phyloP scores from a whole-genome alignment of 768 basidiomycete genomes.

The Tylopilus sp. region DNA sequence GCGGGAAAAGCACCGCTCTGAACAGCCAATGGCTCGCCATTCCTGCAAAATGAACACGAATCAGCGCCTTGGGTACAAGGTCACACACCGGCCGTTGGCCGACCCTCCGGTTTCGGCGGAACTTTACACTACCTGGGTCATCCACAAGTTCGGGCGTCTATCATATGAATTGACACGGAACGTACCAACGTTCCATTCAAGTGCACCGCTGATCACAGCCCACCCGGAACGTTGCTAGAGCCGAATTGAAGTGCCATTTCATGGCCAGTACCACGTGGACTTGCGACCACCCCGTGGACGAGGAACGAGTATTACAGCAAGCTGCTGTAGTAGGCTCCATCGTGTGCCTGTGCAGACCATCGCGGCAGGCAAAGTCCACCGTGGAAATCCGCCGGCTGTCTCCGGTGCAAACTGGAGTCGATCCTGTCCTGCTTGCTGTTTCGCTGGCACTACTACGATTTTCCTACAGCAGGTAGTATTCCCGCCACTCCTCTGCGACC shows the following conservation, averaged over 20 bases:
- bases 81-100: constrained; percentile 10
- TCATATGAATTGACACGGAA: constrained; percentile 1
- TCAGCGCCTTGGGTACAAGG: constrained; percentile 20
- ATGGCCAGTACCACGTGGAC: not conserved
- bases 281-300: no score
- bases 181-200: not conserved
- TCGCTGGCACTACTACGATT: not conserved
- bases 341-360: not conserved
- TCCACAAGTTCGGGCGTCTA: constrained; percentile 10
- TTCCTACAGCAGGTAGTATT: constrained; percentile 4
- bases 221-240: not conserved
- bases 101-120: constrained; percentile 23
- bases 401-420: not conserved
- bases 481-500: not conserved
- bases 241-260: not conserved
- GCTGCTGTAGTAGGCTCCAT: not conserved
- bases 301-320: no score
- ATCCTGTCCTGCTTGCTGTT: not conserved
- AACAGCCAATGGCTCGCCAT: constrained; percentile 18
- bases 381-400: constrained; percentile 15
- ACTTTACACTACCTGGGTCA: not conserved
- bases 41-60: constrained; percentile 24
- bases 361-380: not conserved
- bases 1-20: constrained; percentile 16
- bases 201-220: constrained; percentile 14